These are phyloP conservation scores for Lactuca sativa DNA, from an alignment of 129 eudicot species.

Conservation along the genomic window DNA sequence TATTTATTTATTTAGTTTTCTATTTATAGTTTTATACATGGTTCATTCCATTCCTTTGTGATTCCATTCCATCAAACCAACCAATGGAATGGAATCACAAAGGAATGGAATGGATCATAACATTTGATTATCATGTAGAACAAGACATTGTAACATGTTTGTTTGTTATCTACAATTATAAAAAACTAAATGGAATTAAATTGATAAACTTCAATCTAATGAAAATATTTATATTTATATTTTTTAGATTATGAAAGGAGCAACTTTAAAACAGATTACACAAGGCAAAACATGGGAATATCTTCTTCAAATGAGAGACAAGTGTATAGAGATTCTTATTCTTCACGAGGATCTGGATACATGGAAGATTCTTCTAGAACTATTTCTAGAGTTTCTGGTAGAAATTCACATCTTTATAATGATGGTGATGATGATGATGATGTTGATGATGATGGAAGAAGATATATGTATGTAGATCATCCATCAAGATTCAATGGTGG, in stretches of 20 bases:
- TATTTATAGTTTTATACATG: no score
- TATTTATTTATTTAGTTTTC: neutral
- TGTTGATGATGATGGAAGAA: constrained; percentile 40
- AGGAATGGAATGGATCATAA: no score
- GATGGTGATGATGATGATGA: constrained; percentile 46
- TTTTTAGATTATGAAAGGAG: constrained; percentile 40
- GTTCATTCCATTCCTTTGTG: no score
- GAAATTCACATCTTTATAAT: constrained; percentile 28
- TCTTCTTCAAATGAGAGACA: constrained; percentile 34
- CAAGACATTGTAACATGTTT: no score
- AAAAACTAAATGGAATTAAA: neutral
- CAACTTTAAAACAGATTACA: constrained; percentile 34
- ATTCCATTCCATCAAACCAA: no score
- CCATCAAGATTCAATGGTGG: constrained; percentile 41
- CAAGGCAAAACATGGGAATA: constrained; percentile 28
- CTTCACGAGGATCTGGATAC: constrained; percentile 42
- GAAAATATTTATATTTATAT: neutral
- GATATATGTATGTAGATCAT: constrained; percentile 39
- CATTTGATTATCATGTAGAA: no score
- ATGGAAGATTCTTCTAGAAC: constrained; percentile 38
- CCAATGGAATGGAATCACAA: no score
- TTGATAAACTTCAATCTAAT: neutral
- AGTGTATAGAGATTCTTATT: constrained; percentile 36
- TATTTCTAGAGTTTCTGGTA: constrained; percentile 28
- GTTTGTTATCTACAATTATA: no score